Base-by-base conservation (phyloP, 345 rosid species). In the Limnanthes douglasii region DNA sequence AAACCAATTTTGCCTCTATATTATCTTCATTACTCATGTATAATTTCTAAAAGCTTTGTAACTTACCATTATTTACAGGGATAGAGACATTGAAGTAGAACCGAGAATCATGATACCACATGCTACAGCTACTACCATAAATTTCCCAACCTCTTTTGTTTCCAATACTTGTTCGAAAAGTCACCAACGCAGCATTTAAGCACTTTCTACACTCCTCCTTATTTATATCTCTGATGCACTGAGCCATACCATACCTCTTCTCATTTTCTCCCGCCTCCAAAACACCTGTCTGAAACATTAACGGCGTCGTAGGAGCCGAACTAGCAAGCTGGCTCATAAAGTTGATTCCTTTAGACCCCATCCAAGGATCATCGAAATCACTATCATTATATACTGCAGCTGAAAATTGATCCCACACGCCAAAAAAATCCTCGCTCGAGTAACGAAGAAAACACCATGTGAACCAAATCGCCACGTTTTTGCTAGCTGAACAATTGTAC, bases 161-260 rank as follows among this genome's bases (percentile, higher is more conserved):
- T 16, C 63, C 66, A 51, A 61, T 16, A 3, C 34, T 49, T 6
- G 49, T 54, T 46, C 60, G 41, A 26, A 33, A 61, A 10, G 55
- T 51, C 37, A 1, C 18, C 47, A 69, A 18, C 21, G 33, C 49
- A 19, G 14, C 13, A 26, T 42, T 21, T 56, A 69, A 45, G 40
- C 76, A 69, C 11, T 23, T 48, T 11, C 56, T 16, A 17, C 68
- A 69, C 6, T 61, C 61, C 6, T 21, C 39, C 11, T 34, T 37
- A 18, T 57, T 53, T 18, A 64, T 34, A 35, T 54, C 76, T 26
- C 63, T 51, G 9, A 33, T 54, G 39, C 69, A 64, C 26, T 65
- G 72, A 40, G 58, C 68, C 71, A 69, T 54, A 11, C 62, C 71
- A 39, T 57, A 61, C 46, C 68, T 46, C 53, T 40, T 69, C 39